A percentile compares a stretch with the other conserved stretches of the same genome.
These are phyloP conservation scores for Hanseniaspora uvarum DNA, from an alignment of 1,139 yeast genomes.

Conservation along the genomic window DNA sequence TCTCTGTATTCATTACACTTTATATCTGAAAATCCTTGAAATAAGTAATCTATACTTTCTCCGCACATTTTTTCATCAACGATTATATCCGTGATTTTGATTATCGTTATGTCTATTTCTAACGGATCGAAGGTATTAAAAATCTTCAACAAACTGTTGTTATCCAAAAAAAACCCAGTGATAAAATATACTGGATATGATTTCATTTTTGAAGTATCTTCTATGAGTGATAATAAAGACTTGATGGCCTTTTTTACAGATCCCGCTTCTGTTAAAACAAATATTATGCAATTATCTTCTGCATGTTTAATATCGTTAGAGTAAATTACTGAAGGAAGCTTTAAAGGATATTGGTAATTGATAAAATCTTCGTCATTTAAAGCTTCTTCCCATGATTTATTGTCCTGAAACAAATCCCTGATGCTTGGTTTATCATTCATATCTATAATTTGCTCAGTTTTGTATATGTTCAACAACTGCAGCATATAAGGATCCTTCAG, in stretches of 20 bases:
- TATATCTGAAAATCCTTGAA: slow-evolving; percentile 5
- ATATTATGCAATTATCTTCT: slow-evolving; percentile 6
- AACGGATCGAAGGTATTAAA: not conserved
- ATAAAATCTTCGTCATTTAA: not conserved
- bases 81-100: slow-evolving; percentile 7
- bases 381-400: not conserved
- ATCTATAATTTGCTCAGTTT: not conserved
- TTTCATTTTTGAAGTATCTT: not conserved
- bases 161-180: slow-evolving; percentile 9
- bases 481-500: slow-evolving; percentile 9
- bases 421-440: slow-evolving; percentile 1
- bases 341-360: slow-evolving; percentile 3
- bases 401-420: not conserved
- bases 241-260: not conserved
- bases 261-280: not conserved
- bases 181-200: slow-evolving; percentile 9
- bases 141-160: not conserved
- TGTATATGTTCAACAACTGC: not conserved
- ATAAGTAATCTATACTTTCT: slow-evolving; percentile 3
- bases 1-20: not conserved
- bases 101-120: slow-evolving; percentile 3
- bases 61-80: slow-evolving; percentile 11
- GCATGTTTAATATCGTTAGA: not conserved
- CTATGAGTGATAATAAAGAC: slow-evolving; percentile 3
- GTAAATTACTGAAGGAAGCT: slow-evolving; percentile 2